These are phyloP conservation scores for Stemphylium lycopersici DNA, from an alignment of 2,329 filamentous ascomycete genomes.

Conservation along the genomic window DNA sequence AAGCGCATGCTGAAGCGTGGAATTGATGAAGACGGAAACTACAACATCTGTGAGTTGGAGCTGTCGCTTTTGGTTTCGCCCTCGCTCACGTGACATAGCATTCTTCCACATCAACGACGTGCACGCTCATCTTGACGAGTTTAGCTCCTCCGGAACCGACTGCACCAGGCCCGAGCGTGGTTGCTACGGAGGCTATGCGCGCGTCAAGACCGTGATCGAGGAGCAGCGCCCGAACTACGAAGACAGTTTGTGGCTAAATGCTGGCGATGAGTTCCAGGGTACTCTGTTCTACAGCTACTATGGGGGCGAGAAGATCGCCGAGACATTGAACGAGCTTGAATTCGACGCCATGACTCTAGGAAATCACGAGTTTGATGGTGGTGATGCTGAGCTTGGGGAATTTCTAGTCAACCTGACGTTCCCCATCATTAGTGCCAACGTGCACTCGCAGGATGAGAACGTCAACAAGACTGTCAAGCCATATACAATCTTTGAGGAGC, in stretches of 20 bases:
- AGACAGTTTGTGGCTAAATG: conserved; percentile 69
- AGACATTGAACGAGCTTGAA: conserved; percentile 68
- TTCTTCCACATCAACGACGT: conserved; percentile 76
- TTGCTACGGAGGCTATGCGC: conserved; percentile 69
- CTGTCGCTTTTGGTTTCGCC: neutral
- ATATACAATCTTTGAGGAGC: conserved; percentile 68
- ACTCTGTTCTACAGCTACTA: conserved; percentile 72
- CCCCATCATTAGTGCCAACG: conserved; percentile 68
- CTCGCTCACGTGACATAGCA: conserved; percentile 36
- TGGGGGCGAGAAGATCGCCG: conserved; percentile 70
- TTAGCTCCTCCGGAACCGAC: conserved; percentile 65
- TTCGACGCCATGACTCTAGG: conserved; percentile 68
- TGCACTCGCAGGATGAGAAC: conserved; percentile 64
- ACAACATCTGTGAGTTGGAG: conserved; percentile 41
- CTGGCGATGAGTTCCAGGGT: conserved; percentile 73
- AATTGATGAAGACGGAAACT: conserved; percentile 41
- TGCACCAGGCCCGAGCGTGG: conserved; percentile 63
- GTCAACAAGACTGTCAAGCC: conserved; percentile 69
- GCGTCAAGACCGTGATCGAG: conserved; percentile 66
- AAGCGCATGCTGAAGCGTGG: conserved; percentile 39
- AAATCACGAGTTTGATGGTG: conserved; percentile 64
- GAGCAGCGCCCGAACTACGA: conserved; percentile 62
- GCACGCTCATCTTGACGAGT: conserved; percentile 70
- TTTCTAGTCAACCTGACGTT: conserved; percentile 70
- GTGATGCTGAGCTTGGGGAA: conserved; percentile 66